Base-by-base conservation (phyloP, 139 green algal species). In the Chlamydomonas incerta region DNA sequence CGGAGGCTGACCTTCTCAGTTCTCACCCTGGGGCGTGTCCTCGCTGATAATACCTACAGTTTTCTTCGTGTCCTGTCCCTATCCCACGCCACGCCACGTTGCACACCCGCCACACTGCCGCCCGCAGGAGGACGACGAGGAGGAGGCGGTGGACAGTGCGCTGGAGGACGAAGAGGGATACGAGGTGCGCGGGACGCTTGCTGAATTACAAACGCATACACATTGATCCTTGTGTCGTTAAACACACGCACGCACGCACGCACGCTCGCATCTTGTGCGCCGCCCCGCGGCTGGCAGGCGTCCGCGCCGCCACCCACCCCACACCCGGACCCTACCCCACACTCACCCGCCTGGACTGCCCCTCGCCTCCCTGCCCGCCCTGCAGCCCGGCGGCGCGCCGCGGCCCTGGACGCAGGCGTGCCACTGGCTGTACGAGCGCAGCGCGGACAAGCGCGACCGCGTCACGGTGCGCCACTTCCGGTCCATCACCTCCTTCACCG, bases 401-500 rank as follows among this genome's bases (percentile, higher is more conserved):
- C 79, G 65, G n/a, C 76, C 15, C 13, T 87, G 82, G 82, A n/a
- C 65, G 0, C 82, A 87, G 58, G 55, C 72, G 55, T 87, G 82
- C 60, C 52, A n/a, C n/a, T 87, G 82, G 82, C 41, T 83, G 77
- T 66, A 52, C 41, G 77, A 72, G 18, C 73, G 66, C 29, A n/a
- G 28, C 5, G 72, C 67, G 9, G 72, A 87, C 33, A n/a, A 41
- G 47, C 60, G 62, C 4, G 91, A 95, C 79, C 83, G 65, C 18
- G 82, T 96, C 14, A 81, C 74, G 21, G 72, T 79, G 60, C 82
- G 71, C 15, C 89, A 93, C 81, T 93, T 92, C 85, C 83, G 92
- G 26, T 75, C 65, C 63, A 88, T 95, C 29, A 41, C 41, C 3
- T 57, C 23, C 35, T 92, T 91, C 66, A 87, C 87, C n/a, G 88